These are phyloP conservation scores for Rhizophlyctis rosea DNA, from an alignment of 192 early-diverging fungal species.

Conservation along the genomic window DNA sequence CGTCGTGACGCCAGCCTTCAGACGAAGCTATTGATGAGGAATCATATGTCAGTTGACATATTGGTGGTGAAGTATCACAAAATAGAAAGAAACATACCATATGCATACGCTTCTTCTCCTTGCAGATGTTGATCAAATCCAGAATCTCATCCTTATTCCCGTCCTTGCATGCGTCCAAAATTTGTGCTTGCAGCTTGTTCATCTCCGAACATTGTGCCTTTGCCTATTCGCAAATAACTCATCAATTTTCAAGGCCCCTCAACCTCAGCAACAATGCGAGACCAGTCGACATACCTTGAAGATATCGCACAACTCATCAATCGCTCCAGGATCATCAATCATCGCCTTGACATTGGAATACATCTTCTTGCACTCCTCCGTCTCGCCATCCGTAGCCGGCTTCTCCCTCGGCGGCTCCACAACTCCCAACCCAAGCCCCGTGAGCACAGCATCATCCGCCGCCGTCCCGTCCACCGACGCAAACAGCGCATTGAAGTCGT, in stretches of 20 bases:
- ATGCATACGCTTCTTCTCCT: slow-evolving; percentile 45
- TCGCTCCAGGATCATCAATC: slow-evolving; percentile 21
- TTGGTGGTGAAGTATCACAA: background rate
- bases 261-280: background rate
- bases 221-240: slow-evolving; percentile 3
- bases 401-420: background rate
- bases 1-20: slow-evolving; percentile 30
- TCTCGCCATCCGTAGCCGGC: background rate
- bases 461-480: background rate
- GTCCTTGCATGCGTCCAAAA: slow-evolving; percentile 29
- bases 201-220: slow-evolving; percentile 40
- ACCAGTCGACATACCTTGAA: slow-evolving; percentile 25
- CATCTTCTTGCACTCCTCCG: background rate
- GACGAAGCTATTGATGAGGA: slow-evolving; percentile 22
- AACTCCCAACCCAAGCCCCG: background rate
- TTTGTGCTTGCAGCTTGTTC: slow-evolving; percentile 27
- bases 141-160: slow-evolving; percentile 30
- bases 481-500: slow-evolving; percentile 27
- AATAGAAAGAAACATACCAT: slow-evolving; percentile 20
- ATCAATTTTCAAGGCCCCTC: background rate
- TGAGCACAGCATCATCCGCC: slow-evolving; percentile 20
- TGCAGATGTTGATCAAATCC: slow-evolving; percentile 29
- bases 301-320: slow-evolving; percentile 40
- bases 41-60: slow-evolving; percentile 8
- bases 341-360: slow-evolving; percentile 9